Conservation (phyloP, 257 asterid genomes). For the Cruciata laevipes region DNA sequence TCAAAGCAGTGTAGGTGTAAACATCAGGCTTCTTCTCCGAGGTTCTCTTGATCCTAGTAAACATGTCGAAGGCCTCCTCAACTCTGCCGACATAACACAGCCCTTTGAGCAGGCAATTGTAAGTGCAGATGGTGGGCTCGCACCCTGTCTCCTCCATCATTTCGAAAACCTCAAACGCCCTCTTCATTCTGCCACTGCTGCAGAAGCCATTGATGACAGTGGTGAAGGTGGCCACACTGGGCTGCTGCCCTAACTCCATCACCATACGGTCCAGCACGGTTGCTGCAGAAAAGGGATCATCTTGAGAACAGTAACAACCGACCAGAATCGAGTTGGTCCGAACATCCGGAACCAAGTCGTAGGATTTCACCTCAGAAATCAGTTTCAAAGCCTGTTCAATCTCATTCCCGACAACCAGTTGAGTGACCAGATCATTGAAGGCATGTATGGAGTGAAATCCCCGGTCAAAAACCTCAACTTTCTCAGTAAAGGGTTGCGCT, state of each 20-base stretch:
- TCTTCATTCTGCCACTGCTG: slow-evolving; percentile 40
- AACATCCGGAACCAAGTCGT: slow-evolving; percentile 29
- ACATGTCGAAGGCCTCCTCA: slow-evolving; percentile 59
- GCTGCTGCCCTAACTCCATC: slow-evolving; percentile 44
- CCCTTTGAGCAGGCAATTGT: slow-evolving; percentile 69
- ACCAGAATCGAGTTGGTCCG: slow-evolving; percentile 43
- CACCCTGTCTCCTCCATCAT: slow-evolving; percentile 45
- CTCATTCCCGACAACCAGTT: slow-evolving; percentile 40
- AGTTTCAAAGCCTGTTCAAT: slow-evolving; percentile 43
- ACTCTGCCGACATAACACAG: slow-evolving; percentile 73
- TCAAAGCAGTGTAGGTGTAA: slow-evolving; percentile 62
- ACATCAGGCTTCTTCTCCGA: slow-evolving; percentile 46
- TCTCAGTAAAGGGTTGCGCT: slow-evolving; percentile 14
- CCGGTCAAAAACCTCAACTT: slow-evolving; percentile 17
- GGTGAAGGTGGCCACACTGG: slow-evolving; percentile 56
- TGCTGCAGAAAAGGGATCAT: slow-evolving; percentile 39
- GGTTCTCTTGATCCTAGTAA: slow-evolving; percentile 31
- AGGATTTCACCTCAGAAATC: slow-evolving; percentile 16
- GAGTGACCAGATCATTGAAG: slow-evolving; percentile 33
- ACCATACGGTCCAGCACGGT: slow-evolving; percentile 36
- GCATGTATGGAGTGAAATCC: slow-evolving; percentile 28
- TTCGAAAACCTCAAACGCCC: slow-evolving; percentile 57
- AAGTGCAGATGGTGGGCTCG: slow-evolving; percentile 66
- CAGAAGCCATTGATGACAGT: slow-evolving; percentile 47
- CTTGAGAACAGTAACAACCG: slow-evolving; percentile 40